Evolutionary conservation across 1,139 yeast species (phyloP), one percentile per base, ranked within the genome.

Genomic region (Geotrichum restrictum): DNA sequence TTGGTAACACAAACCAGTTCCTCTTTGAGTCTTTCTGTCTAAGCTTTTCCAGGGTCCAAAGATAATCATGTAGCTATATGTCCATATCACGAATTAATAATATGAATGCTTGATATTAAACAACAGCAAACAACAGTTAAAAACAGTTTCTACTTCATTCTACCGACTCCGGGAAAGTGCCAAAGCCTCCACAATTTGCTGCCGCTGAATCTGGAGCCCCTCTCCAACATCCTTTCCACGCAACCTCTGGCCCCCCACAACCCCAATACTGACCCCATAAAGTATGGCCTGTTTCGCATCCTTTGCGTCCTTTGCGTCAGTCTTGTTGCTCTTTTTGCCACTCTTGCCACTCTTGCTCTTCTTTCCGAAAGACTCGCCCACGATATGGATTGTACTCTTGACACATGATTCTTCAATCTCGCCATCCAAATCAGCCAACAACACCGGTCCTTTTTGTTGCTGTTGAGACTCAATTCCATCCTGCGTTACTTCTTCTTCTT

Each of bases 351-450:
- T 13, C 8, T 10, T 34, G 18, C 19, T 34, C 8, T 10, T 34
- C 3, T 10, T 34, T 7, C 16, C 16, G 16, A 6, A 4, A 11
- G n/a, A 6, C 36, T 65, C 63, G 19, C 68, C 60, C 14, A 75
- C 68, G 6, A 78, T 72, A 41, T 69, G 67, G 19, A 80, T 68
- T 45, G 77, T 69, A 37, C 80, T 75, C 39, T 67, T 65, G 11
- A 78, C 70, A 11, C 76, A 69, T 7, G 73, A 64, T 64, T 86
- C 91, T 65, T 87, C 95, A 4, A 88, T 84, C 59, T 84, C 93
- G 8, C 93, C 93, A 65, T 85, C 91, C 45, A 86, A 64, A 62
- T 86, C 95, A 1, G 86, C 81, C 52, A 87, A 67, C 36, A 86
- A 63, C 0, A 81, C 73, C 5, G 47, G 29, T 8, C 47, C 32